Percentiles rank a stretch among this genome's conserved stretches.
Evolutionary conservation across 768 basidiomycete species (phyloP).

Genomic region (Tephrocybe sp.): DNA sequence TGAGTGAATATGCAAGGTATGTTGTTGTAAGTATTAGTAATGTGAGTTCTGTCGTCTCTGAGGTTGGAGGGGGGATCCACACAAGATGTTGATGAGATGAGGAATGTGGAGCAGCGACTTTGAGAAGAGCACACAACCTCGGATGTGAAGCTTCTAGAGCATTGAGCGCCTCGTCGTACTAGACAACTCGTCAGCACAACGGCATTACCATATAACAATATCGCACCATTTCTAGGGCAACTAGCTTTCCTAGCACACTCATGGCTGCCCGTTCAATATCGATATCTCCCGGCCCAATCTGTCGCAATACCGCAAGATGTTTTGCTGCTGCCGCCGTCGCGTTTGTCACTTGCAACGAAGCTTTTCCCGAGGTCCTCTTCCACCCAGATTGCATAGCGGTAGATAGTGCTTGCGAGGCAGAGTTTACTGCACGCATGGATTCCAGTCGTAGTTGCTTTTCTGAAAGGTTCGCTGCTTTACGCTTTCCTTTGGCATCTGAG

Average conservation of each 20-base stretch:
- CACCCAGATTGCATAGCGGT: slow-evolving; percentile 55
- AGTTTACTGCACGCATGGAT: slow-evolving; percentile 67
- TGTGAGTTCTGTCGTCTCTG: slow-evolving; percentile 26
- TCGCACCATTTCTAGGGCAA: slow-evolving; percentile 72
- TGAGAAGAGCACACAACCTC: slow-evolving; percentile 36
- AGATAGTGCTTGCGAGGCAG: slow-evolving; percentile 58
- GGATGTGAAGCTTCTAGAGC: slow-evolving; percentile 48
- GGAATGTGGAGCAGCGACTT: slow-evolving; percentile 12
- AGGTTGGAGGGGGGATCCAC: slow-evolving; percentile 42
- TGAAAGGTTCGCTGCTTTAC: slow-evolving; percentile 21
- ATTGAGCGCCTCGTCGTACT: slow-evolving; percentile 55
- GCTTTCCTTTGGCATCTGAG: slow-evolving; percentile 30
- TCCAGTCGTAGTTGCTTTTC: slow-evolving; percentile 37
- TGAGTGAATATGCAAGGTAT: slow-evolving; percentile 57
- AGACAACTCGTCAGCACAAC: neutral
- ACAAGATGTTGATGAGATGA: slow-evolving; percentile 30
- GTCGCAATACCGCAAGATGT: slow-evolving; percentile 48
- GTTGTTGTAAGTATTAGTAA: slow-evolving; percentile 58
- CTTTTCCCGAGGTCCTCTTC: slow-evolving; percentile 43
- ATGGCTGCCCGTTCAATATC: slow-evolving; percentile 77
- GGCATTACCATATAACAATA: neutral
- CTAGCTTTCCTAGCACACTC: slow-evolving; percentile 65
- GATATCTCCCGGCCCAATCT: slow-evolving; percentile 42
- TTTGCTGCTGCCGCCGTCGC: slow-evolving; percentile 41
- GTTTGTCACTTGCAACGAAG: slow-evolving; percentile 25